These are phyloP conservation scores for Apiotrichum domesticum DNA, from an alignment of 1,284 basidiomycete genomes.

Conservation along the genomic window DNA sequence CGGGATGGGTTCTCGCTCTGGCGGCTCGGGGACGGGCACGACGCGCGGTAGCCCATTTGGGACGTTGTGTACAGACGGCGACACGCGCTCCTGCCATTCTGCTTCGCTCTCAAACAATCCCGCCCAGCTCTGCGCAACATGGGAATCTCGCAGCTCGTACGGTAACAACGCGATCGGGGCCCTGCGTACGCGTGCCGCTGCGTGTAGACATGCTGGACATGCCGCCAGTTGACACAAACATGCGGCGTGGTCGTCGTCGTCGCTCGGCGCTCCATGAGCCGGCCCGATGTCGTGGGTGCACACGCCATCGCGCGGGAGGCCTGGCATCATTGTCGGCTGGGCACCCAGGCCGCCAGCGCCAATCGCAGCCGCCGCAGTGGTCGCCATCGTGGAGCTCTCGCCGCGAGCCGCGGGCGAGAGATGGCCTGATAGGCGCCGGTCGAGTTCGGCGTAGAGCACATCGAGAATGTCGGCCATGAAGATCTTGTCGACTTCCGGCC, in stretches of 20 bases:
- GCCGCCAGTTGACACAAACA: constrained; percentile 41
- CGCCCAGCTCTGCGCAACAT: constrained; percentile 27
- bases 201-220: constrained; percentile 34
- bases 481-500: constrained; percentile 36
- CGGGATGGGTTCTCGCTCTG: constrained; percentile 18
- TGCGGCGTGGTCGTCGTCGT: constrained; percentile 33
- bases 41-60: neutral
- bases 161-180: constrained; percentile 36
- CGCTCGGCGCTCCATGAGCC: constrained; percentile 8
- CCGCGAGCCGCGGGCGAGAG: constrained; percentile 8
- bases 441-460: constrained; percentile 39
- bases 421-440: constrained; percentile 33
- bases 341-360: constrained; percentile 17
- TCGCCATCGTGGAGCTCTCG: constrained; percentile 15
- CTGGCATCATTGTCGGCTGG: constrained; percentile 13
- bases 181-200: constrained; percentile 23
- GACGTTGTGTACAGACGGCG: neutral
- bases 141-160: constrained; percentile 21
- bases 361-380: constrained; percentile 12
- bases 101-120: constrained; percentile 31
- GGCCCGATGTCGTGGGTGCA: constrained; percentile 22
- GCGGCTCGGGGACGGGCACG: neutral
- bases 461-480: constrained; percentile 44
- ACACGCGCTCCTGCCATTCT: constrained; percentile 21
- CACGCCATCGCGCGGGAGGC: constrained; percentile 14